Base-by-base conservation (phyloP, 129 eudicot genomes). In the Artemisia annua region DNA sequence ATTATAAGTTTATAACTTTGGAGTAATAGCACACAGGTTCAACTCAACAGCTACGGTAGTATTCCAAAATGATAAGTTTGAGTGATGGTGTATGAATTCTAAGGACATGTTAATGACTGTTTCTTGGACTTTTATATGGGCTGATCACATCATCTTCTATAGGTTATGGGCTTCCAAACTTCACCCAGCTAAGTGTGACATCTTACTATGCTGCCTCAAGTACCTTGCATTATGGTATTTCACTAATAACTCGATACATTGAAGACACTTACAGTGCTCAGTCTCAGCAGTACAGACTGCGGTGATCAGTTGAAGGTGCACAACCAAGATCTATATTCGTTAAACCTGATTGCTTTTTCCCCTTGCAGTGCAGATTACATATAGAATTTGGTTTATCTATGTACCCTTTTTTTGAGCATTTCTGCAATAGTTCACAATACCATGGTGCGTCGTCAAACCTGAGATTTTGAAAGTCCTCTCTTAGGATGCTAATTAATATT, bases 181-280 rank as follows among this genome's bases (percentile, higher is more conserved):
- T 92, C 60, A 66, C 96, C 11, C 95, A 89, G 75, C 86, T 92
- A 66, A 87, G 87, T 7, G 87, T 82, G 83, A 87, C 87, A 49
- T 89, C 96, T 26, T 89, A 92, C 79, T 92, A 87, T 85, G 88
- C 90, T 74, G 87, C 98, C 18, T 94, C 98, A 75, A 88, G 96
- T 80, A 91, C 88, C 65, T 90, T 93, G 1, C 96, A 88, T 78
- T 86, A 90, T 78, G 88, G 88, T 74, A 73, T 94, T 55, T 90
- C 97, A 24, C 75, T 90, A 77, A 77, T 90, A 52, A 88, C 98
- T 16, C 80, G 97, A 86, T 88, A 82, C 83, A 82, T 88, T n/a
- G 93, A 94, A 73, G 91, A 84, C 64, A 82, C 84, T 50, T 84
- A 84, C 60, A 77, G 70, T 28, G 84, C 92, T 16, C 78, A 81